phyloP scores from a whole-genome alignment of 2,329 filamentous ascomycete genomes.

The Talaromyces sp. region DNA sequence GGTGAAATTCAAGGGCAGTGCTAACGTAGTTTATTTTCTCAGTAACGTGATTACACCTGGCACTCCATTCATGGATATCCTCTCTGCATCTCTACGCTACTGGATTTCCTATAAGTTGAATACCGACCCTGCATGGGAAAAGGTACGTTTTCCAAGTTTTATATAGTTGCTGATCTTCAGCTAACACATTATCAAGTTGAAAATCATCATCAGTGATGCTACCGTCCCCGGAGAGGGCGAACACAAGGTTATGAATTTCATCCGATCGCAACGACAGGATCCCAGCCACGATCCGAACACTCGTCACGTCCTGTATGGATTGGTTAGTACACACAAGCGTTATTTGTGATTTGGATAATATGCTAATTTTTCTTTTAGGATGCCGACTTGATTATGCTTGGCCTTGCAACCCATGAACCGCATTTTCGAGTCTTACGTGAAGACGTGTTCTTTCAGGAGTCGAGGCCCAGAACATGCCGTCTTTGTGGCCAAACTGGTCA shows the following conservation, averaged over 20 bases:
- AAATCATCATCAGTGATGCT: conserved; percentile 97
- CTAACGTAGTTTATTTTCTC: background rate
- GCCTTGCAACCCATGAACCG: conserved; percentile 92
- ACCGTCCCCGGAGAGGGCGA: conserved; percentile 97
- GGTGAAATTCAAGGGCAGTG: background rate
- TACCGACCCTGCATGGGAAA: conserved; percentile 91
- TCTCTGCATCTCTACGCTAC: conserved; percentile 83
- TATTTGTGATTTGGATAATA: background rate
- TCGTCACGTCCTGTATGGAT: conserved; percentile 92
- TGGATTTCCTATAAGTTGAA: conserved; percentile 98
- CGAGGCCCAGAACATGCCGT: conserved; percentile 73
- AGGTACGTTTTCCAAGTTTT: conserved; percentile 38
- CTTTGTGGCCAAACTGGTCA: conserved; percentile 92
- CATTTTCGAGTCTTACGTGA: conserved; percentile 94
- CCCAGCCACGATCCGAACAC: conserved; percentile 94
- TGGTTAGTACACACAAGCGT: conserved; percentile 40
- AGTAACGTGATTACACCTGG: conserved; percentile 85
- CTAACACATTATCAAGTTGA: conserved; percentile 51
- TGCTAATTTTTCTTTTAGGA: conserved; percentile 48
- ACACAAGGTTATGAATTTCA: conserved; percentile 99
- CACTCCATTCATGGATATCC: conserved; percentile 97
- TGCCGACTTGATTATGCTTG: conserved; percentile 97
- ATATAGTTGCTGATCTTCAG: background rate
- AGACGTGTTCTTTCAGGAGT: conserved; percentile 90
- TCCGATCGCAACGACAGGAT: conserved; percentile 85